A percentile compares a stretch with the other conserved stretches of the same genome.
Conservation (phyloP, 169 alveolate genomes). For the Plasmodium gonderi region DNA sequence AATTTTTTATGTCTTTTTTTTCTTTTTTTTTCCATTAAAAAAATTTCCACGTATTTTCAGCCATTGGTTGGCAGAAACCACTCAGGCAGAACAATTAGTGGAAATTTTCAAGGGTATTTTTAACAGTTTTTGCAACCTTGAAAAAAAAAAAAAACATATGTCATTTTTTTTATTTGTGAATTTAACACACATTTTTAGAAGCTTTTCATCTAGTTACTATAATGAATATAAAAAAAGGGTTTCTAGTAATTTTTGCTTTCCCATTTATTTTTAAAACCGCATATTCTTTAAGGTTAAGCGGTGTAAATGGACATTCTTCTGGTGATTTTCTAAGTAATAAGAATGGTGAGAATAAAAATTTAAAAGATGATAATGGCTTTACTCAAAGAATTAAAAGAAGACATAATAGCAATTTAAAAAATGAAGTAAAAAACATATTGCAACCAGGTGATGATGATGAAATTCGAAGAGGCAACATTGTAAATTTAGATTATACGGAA, state of each 20-base stretch:
- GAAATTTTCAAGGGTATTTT: neutral
- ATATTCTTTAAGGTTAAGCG: neutral
- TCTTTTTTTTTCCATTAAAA: neutral
- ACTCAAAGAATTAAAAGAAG: neutral
- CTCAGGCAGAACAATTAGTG: neutral
- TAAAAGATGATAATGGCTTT: neutral
- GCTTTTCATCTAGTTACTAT: neutral
- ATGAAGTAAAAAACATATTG: neutral
- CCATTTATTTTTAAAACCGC: neutral
- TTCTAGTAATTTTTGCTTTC: conserved; percentile 1
- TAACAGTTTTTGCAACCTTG: neutral
- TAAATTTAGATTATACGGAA: neutral
- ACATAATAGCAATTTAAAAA: conserved; percentile 12
- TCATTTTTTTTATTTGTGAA: neutral
- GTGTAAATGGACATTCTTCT: conserved; percentile 3
- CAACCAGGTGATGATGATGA: neutral
- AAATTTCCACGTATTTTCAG: neutral
- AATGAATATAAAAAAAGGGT: conserved; percentile 26
- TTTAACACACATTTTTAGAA: neutral
- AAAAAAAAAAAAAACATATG: neutral
- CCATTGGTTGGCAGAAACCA: neutral
- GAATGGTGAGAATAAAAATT: neutral
- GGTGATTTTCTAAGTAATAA: neutral
- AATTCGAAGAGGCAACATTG: neutral
- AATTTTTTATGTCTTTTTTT: neutral